Evolutionary conservation across 1,284 basidiomycete genomes (phyloP), one percentile per base, ranked within the genome.

Genomic region (Bondarzewia mesenterica): DNA sequence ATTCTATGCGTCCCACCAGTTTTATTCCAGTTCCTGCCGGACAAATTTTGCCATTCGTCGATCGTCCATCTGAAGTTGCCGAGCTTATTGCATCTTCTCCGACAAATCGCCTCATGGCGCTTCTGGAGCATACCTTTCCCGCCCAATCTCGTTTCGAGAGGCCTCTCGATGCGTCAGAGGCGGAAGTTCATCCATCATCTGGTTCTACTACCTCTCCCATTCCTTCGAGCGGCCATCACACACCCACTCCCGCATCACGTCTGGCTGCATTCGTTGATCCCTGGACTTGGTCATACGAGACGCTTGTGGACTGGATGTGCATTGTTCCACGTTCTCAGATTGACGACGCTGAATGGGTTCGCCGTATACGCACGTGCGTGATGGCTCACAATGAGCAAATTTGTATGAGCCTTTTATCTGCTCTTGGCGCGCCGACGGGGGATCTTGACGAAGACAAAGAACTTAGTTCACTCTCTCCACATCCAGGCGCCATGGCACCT

Each of bases 1-100:
- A n/a, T n/a, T n/a, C n/a, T n/a, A n/a, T n/a, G n/a, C n/a, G 50
- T 25, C 45, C 55, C 23, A 49, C 48, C n/a, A 59, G 52, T 38
- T 66, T 66, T 50, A 57, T 55, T 12, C 54, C 58, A 5, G 54
- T 67, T 3, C 59, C 61, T 0, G 57, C 63, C 26, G 54, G 55
- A 35, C 57, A 62, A 46, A 62, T 60, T 46, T 53, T 67, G 4
- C 65, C 65, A 2, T 67, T 66, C 52, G 51, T 66, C 36, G 61
- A 67, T 39, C 55, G 65, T 3, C 58, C 63, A 7, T 37, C 49
- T 10, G 65, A 67, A 49, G 63, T 67, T 18, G 46, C 57, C 25
- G 57, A 58, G 22, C 57, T 67, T 27, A 47, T 67, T 27, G 53
- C 58, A 16, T 55, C 58, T 8, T 54, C 52, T 5, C 63, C 61